Evolutionary conservation across 2,329 filamentous ascomycete genomes (phyloP).

Genomic region (Trichoderma endophyticum): DNA sequence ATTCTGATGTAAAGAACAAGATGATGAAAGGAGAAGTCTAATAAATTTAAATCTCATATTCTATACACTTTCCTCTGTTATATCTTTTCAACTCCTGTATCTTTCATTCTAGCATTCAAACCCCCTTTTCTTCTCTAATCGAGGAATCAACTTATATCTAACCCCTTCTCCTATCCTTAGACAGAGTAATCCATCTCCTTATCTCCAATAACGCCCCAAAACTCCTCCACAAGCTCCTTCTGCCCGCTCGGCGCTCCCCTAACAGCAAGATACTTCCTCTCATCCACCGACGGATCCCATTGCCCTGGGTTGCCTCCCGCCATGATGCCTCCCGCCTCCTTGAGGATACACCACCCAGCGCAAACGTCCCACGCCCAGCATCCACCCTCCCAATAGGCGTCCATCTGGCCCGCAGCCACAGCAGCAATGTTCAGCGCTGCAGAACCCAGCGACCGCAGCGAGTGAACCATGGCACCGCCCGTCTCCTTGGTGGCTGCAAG

Average conservation of each 20-base stretch:
- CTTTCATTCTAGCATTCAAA: neutral
- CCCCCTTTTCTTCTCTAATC: neutral
- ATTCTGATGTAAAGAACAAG: neutral
- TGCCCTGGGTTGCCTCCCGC: conserved; percentile 69
- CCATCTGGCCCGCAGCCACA: conserved; percentile 67
- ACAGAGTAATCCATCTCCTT: conserved; percentile 47
- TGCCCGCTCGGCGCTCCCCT: conserved; percentile 58
- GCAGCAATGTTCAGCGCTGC: conserved; percentile 73
- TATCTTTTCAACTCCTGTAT: neutral
- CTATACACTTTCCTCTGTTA: neutral
- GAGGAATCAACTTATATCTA: too few relatives aligned
- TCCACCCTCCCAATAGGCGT: conserved; percentile 79
- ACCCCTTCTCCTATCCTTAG: too few relatives aligned
- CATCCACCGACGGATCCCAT: conserved; percentile 62
- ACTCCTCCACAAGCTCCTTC: conserved; percentile 60
- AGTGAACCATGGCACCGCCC: conserved; percentile 75
- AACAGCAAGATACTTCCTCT: conserved; percentile 60
- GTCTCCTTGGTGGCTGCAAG: conserved; percentile 56
- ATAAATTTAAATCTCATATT: neutral
- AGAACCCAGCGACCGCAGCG: conserved; percentile 65
- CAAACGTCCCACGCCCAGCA: conserved; percentile 86
- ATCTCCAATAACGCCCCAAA: conserved; percentile 60
- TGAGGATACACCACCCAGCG: conserved; percentile 73
- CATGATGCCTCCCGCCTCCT: conserved; percentile 71
- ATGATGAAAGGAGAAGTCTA: too few relatives aligned